phyloP scores from a whole-genome alignment of 192 early-diverging fungal species.

The Coemansia aciculifera region DNA sequence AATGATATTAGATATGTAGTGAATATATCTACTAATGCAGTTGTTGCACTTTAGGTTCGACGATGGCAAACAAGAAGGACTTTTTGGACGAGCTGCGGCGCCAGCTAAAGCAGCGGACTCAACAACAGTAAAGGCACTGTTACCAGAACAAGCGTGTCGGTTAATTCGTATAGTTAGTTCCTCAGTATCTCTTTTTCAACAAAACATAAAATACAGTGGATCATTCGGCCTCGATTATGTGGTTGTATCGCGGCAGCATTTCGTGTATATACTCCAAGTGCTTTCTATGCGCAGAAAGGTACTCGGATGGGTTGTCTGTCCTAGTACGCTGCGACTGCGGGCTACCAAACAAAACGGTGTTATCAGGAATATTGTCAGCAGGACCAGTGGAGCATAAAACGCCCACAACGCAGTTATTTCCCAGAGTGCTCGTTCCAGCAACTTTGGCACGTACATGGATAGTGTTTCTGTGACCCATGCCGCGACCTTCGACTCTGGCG shows the following conservation, averaged over 20 bases:
- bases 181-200: not conserved
- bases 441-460: constrained; percentile 41
- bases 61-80: constrained; percentile 53
- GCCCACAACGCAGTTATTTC: constrained; percentile 53
- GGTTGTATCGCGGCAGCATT: constrained; percentile 56
- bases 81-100: constrained; percentile 49
- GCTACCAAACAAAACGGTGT: constrained; percentile 48
- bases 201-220: not conserved
- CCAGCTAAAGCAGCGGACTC: constrained; percentile 18
- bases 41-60: constrained; percentile 25
- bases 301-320: constrained; percentile 24
- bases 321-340: constrained; percentile 36
- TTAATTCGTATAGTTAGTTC: not conserved
- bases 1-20: not conserved
- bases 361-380: constrained; percentile 42
- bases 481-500: constrained; percentile 36
- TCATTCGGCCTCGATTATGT: constrained; percentile 52
- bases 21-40: not conserved
- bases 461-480: constrained; percentile 47
- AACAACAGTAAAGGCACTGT: not conserved
- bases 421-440: constrained; percentile 37
- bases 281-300: constrained; percentile 31
- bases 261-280: constrained; percentile 54
- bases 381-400: constrained; percentile 30
- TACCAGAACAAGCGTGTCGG: not conserved